phyloP scores from a whole-genome alignment of 257 asterid genomes.

The Leonotis leonurus region DNA sequence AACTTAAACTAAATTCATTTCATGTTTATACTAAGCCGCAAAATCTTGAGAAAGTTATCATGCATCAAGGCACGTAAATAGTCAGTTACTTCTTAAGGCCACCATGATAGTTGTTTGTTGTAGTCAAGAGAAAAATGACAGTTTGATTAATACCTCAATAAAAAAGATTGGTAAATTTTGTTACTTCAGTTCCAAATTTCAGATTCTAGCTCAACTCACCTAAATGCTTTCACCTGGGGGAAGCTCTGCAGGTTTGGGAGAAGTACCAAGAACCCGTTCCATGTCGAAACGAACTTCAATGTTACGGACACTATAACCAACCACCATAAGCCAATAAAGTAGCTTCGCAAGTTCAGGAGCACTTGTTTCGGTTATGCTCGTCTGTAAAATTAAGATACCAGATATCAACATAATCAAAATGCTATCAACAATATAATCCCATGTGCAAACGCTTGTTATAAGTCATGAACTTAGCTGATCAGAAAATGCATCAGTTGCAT shows the following conservation, averaged over 20 bases:
- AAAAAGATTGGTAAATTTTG: slow-evolving; percentile 10
- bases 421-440: background rate
- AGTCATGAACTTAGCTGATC: slow-evolving; percentile 7
- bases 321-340: slow-evolving; percentile 99
- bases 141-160: slow-evolving; percentile 9
- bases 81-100: background rate
- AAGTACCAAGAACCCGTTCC: slow-evolving; percentile 88
- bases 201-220: slow-evolving; percentile 10
- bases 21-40: background rate
- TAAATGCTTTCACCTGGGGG: slow-evolving; percentile 91
- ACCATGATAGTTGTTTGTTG: background rate
- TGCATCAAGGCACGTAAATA: slow-evolving; percentile 4
- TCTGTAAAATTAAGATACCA: slow-evolving; percentile 36
- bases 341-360: slow-evolving; percentile 87
- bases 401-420: too few species aligned
- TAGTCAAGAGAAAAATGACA: slow-evolving; percentile 1
- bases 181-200: slow-evolving; percentile 8
- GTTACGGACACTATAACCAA: slow-evolving; percentile 87
- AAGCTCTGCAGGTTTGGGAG: slow-evolving; percentile 79
- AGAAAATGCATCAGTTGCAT: background rate
- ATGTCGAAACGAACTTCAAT: slow-evolving; percentile 96
- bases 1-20: background rate
- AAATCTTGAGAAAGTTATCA: slow-evolving; percentile 6
- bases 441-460: background rate
- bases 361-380: slow-evolving; percentile 84